These are phyloP conservation scores for Tausonia pullulans DNA, from an alignment of 1,284 basidiomycete genomes.

Conservation along the genomic window DNA sequence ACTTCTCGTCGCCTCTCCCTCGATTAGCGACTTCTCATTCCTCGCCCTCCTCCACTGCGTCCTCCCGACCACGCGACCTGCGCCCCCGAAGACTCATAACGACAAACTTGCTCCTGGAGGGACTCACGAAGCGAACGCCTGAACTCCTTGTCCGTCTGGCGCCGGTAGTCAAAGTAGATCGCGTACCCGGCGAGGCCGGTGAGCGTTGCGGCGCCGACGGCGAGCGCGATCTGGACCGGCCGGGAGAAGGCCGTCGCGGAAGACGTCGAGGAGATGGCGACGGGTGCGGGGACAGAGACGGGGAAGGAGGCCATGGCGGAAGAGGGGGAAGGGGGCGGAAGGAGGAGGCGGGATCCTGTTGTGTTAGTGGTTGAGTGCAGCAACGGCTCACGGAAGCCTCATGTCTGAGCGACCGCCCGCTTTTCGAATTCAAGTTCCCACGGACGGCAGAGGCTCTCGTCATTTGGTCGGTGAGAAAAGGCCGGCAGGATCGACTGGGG, in stretches of 20 bases:
- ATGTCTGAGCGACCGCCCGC: too few species aligned
- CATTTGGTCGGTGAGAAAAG: too few species aligned
- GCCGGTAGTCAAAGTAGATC: constrained; percentile 88
- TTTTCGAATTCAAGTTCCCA: too few species aligned
- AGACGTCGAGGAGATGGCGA: constrained; percentile 23
- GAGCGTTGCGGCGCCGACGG: constrained; percentile 46
- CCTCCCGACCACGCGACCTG: neutral
- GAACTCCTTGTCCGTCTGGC: constrained; percentile 77
- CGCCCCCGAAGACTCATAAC: neutral
- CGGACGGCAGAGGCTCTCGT: too few species aligned
- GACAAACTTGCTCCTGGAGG: too few species aligned
- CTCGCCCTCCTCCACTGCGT: neutral
- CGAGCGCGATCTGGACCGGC: constrained; percentile 46
- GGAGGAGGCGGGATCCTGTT: neutral
- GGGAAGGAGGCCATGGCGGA: neutral
- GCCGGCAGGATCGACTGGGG: too few species aligned
- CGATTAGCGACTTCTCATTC: neutral
- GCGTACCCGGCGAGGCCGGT: constrained; percentile 64
- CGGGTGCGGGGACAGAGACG: neutral
- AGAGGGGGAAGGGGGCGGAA: neutral
- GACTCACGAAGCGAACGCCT: constrained; percentile 74
- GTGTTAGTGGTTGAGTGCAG: too few species aligned
- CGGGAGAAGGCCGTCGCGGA: constrained; percentile 20
- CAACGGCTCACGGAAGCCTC: too few species aligned
- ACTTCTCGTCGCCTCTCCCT: neutral